A percentile compares a stretch with the other conserved stretches of the same genome.
These are phyloP conservation scores for Didymosphaeria variabile DNA, from an alignment of 2,329 filamentous ascomycete genomes.

Conservation along the genomic window DNA sequence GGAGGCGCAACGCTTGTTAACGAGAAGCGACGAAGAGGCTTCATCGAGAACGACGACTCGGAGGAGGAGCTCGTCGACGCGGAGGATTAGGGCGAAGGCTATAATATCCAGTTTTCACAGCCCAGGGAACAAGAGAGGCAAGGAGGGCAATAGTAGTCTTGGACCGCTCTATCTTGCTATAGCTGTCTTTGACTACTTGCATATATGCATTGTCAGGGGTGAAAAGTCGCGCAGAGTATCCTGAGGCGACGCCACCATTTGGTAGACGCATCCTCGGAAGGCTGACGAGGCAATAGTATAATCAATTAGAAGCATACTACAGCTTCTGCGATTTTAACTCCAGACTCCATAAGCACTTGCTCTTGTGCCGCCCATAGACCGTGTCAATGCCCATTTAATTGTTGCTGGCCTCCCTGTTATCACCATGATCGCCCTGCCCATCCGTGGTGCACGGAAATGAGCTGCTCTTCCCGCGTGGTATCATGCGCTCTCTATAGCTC, in stretches of 20 bases:
- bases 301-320: constrained; percentile 5
- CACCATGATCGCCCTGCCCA: background rate
- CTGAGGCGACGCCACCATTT: background rate
- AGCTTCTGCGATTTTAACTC: constrained; percentile 11
- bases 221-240: background rate
- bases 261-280: background rate
- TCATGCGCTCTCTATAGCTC: constrained; percentile 6
- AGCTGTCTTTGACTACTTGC: background rate
- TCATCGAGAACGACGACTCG: constrained; percentile 61
- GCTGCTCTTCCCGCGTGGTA: background rate
- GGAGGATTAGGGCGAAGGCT: constrained; percentile 27
- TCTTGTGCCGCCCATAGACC: constrained; percentile 3
- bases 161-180: background rate
- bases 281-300: background rate
- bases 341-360: constrained; percentile 22
- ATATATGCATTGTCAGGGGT: background rate
- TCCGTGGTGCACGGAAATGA: background rate
- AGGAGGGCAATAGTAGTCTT: background rate
- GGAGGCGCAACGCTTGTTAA: constrained; percentile 64
- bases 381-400: background rate
- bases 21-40: constrained; percentile 58
- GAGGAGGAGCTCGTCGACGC: constrained; percentile 54
- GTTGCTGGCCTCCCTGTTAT: background rate
- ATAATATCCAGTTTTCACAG: background rate
- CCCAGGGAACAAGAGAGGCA: background rate